Conservation (phyloP, 192 early-diverging fungal genomes). For the Entomortierella parvispora region DNA sequence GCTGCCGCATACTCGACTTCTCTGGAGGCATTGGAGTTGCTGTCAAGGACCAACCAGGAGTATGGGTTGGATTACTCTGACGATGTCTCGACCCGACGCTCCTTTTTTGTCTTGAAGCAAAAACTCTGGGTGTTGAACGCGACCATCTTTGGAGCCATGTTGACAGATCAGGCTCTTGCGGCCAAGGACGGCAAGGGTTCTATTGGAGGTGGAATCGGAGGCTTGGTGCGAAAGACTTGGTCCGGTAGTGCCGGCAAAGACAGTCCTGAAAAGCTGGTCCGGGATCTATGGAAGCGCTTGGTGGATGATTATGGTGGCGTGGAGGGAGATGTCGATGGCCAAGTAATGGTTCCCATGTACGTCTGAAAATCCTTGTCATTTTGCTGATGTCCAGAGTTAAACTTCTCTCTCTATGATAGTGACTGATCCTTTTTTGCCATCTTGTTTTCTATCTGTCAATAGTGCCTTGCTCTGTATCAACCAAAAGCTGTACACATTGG, state of each 20-base stretch:
- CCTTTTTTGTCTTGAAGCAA: constrained; percentile 38
- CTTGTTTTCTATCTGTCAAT: neutral
- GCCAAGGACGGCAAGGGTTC: neutral
- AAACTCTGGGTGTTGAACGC: constrained; percentile 53
- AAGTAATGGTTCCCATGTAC: constrained; percentile 55
- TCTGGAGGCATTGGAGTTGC: constrained; percentile 37
- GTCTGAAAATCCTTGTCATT: constrained; percentile 3
- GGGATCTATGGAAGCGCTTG: constrained; percentile 44
- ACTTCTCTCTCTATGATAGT: neutral
- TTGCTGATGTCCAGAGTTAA: neutral
- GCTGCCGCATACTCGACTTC: constrained; percentile 43
- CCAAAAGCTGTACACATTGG: constrained; percentile 38
- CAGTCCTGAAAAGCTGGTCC: constrained; percentile 37
- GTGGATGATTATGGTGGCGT: constrained; percentile 48
- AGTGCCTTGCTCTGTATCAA: constrained; percentile 40
- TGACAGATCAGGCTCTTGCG: constrained; percentile 41
- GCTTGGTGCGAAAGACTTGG: neutral
- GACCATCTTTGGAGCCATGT: constrained; percentile 50
- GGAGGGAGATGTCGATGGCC: constrained; percentile 54
- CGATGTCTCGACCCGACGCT: constrained; percentile 19
- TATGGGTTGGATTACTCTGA: constrained; percentile 21
- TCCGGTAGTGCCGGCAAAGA: constrained; percentile 22
- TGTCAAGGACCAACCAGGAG: constrained; percentile 36
- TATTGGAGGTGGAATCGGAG: neutral
- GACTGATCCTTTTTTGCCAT: neutral